These are phyloP conservation scores for Anethum foeniculum DNA, from an alignment of 140 eudicot genomes.

Conservation along the genomic window DNA sequence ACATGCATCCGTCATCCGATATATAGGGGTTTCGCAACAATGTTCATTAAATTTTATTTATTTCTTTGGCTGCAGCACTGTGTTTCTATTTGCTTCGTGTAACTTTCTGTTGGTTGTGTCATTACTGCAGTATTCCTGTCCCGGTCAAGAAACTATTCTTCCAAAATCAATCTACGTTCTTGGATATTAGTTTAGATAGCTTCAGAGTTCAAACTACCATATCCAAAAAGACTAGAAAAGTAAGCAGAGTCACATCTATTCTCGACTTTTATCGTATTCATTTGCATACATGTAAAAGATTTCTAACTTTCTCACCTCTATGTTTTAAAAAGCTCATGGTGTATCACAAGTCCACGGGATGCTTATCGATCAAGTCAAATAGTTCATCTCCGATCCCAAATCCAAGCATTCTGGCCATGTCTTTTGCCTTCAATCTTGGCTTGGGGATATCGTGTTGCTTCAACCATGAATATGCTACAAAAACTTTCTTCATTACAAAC, in stretches of 20 bases:
- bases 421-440: conserved; percentile 69
- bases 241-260: background rate
- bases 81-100: background rate
- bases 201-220: background rate
- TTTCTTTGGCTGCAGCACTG: background rate
- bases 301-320: background rate
- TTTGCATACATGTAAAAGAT: background rate
- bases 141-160: background rate
- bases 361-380: conserved; percentile 62
- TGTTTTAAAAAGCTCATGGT: background rate
- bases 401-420: conserved; percentile 96
- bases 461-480: conserved; percentile 72
- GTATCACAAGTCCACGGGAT: conserved; percentile 10
- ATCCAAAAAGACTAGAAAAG: background rate
- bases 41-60: background rate
- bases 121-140: background rate
- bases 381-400: conserved; percentile 90
- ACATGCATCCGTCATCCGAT: background rate
- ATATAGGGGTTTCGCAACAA: background rate
- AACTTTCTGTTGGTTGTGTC: background rate
- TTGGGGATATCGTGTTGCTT: conserved; percentile 59
- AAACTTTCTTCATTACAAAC: conserved; percentile 79
- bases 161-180: background rate
- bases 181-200: background rate
- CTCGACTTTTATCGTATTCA: background rate